Evolutionary conservation across 2,329 filamentous ascomycete genomes (phyloP).

Genomic region (Lecanoromycetidae sp.): DNA sequence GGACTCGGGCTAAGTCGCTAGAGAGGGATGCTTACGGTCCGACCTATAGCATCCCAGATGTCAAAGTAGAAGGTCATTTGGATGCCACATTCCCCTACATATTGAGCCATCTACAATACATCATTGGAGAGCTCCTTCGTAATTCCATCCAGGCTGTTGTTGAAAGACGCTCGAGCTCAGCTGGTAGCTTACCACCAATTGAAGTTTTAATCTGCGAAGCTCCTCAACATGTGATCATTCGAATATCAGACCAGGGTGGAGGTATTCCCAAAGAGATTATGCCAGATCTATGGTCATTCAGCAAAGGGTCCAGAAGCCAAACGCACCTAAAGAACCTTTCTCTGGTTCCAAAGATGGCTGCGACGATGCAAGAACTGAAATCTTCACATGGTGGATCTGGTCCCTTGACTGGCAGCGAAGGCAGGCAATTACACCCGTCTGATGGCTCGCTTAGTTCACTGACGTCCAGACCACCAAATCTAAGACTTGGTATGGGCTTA

Average conservation of each 20-base stretch:
- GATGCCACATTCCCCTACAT: conserved; percentile 94
- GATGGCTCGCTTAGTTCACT: conserved; percentile 65
- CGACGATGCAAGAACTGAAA: conserved; percentile 78
- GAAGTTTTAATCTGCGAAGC: conserved; percentile 92
- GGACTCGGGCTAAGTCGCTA: conserved; percentile 60
- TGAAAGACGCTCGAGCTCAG: conserved; percentile 49
- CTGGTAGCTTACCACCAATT: conserved; percentile 58
- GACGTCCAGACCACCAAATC: conserved; percentile 69
- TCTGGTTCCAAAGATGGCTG: conserved; percentile 80
- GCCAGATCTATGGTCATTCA: conserved; percentile 92
- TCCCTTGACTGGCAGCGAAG: not conserved
- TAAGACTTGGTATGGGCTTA: conserved; percentile 82
- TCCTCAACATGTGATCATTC: conserved; percentile 86
- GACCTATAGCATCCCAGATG: conserved; percentile 60
- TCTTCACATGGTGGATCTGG: conserved; percentile 24
- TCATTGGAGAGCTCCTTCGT: conserved; percentile 83
- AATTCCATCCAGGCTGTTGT: conserved; percentile 91
- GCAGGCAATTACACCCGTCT: conserved; percentile 22
- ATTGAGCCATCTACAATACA: conserved; percentile 90
- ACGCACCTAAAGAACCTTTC: conserved; percentile 72
- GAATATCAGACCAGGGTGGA: conserved; percentile 89
- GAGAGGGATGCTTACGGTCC: conserved; percentile 63
- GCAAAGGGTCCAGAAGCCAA: conserved; percentile 72
- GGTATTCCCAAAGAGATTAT: conserved; percentile 76
- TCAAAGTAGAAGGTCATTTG: conserved; percentile 72